Conservation (phyloP, 345 rosid genomes). For the Brassica nigra region DNA sequence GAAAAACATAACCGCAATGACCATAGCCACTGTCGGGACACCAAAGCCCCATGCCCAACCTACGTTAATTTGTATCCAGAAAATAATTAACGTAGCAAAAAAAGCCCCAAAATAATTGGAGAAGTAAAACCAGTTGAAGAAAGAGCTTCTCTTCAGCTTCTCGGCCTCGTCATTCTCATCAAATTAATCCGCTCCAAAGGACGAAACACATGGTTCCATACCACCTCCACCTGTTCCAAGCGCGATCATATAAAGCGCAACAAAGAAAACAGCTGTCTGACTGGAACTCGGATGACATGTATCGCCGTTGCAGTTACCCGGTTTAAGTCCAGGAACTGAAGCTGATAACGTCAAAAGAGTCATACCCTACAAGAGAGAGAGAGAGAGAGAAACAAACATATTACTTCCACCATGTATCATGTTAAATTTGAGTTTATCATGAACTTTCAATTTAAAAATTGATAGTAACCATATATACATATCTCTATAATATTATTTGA, state of each 20-base stretch:
- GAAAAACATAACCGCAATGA: constrained; percentile 75
- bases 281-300: constrained; percentile 58
- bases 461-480: no score
- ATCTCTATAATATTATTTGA: no score
- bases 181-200: constrained; percentile 95
- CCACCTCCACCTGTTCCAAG: constrained; percentile 79
- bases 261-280: constrained; percentile 60
- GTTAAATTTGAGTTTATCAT: no score
- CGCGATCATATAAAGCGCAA: constrained; percentile 82
- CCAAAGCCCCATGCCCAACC: constrained; percentile 99
- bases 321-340: constrained; percentile 71
- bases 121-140: constrained; percentile 97
- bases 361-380: constrained; percentile 69
- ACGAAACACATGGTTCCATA: constrained; percentile 95
- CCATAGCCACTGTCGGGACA: constrained; percentile 83
- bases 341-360: constrained; percentile 78
- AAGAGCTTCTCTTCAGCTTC: constrained; percentile 78
- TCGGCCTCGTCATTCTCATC: constrained; percentile 79
- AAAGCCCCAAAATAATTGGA: constrained; percentile 89
- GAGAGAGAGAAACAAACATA: background rate
- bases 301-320: constrained; percentile 50
- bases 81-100: constrained; percentile 79
- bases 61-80: constrained; percentile 94
- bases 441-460: no score
- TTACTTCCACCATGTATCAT: no score